Conservation (phyloP, 2,329 filamentous ascomycete genomes). For the Aplosporella prunicola region DNA sequence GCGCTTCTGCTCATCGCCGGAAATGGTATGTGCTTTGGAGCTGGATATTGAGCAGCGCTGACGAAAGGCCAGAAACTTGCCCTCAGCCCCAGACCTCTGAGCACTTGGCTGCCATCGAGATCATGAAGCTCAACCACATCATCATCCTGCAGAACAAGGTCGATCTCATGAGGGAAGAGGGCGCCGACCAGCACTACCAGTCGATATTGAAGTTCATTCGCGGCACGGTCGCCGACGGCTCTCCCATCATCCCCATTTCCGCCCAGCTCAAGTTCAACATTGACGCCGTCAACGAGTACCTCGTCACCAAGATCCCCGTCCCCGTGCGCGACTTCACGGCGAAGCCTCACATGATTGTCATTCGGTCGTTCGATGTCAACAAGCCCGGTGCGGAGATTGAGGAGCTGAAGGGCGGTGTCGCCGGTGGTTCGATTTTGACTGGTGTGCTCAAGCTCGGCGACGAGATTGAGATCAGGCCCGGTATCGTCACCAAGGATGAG, state of each 20-base stretch:
- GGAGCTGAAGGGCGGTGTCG: conserved; percentile 96
- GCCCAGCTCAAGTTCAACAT: conserved; percentile 99
- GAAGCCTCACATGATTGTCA: conserved; percentile 97
- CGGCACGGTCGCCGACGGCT: conserved; percentile 89
- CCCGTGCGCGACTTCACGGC: conserved; percentile 83
- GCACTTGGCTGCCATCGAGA: conserved; percentile 97
- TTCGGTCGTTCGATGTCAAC: conserved; percentile 98
- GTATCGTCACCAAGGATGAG: conserved; percentile 93
- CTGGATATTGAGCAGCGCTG: not conserved
- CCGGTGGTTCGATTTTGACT: conserved; percentile 91
- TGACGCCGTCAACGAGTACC: conserved; percentile 91
- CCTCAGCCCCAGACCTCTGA: conserved; percentile 97
- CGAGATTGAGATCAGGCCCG: conserved; percentile 97
- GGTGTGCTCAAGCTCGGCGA: conserved; percentile 95
- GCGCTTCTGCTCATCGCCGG: conserved; percentile 92
- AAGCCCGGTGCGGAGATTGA: conserved; percentile 99
- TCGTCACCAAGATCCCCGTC: conserved; percentile 90
- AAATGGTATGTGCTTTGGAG: conserved; percentile 42
- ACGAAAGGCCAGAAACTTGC: conserved; percentile 58
- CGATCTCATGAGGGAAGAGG: conserved; percentile 94
- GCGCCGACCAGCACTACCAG: conserved; percentile 86
- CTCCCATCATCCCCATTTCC: conserved; percentile 92
- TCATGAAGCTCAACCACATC: conserved; percentile 99
- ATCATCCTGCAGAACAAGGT: conserved; percentile 99
- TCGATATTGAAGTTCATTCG: conserved; percentile 98